A percentile compares a stretch with the other conserved stretches of the same genome.
Evolutionary conservation across 1,284 basidiomycete genomes (phyloP).

Genomic region (Apiotrichum veenhuisii): DNA sequence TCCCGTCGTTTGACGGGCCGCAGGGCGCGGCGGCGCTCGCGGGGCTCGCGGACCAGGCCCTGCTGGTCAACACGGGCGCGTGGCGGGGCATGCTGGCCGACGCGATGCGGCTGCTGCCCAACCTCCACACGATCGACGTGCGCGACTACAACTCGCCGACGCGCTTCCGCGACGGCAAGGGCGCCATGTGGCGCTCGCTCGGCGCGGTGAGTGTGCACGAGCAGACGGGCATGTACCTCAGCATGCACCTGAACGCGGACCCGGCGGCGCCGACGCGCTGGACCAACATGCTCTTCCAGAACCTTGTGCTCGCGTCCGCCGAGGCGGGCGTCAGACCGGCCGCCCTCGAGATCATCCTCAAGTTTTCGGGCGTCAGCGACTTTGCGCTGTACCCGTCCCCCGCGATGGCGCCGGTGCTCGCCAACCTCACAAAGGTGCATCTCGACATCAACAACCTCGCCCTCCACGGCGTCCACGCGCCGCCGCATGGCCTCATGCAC

Average conservation of each 20-base stretch:
- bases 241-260: neutral
- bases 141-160: constrained; percentile 47
- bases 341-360: constrained; percentile 8
- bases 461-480: neutral
- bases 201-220: neutral
- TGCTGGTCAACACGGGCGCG: constrained; percentile 1
- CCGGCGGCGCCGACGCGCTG: neutral
- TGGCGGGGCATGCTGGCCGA: constrained; percentile 2
- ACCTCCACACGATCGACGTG: constrained; percentile 52
- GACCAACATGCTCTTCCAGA: constrained; percentile 1
- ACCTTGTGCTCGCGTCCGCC: neutral
- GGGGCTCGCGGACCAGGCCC: constrained; percentile 4
- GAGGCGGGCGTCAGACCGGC: neutral
- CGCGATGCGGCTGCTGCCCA: constrained; percentile 1
- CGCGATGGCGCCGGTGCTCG: neutral
- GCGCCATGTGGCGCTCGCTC: constrained; percentile 1
- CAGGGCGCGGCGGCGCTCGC: neutral
- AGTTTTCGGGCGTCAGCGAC: neutral
- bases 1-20: neutral
- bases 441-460: neutral
- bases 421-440: constrained; percentile 7
- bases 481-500: neutral
- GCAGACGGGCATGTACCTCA: neutral
- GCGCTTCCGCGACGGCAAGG: constrained; percentile 11
- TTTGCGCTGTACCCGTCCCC: neutral